These are phyloP conservation scores for Calonectria hawksworthii DNA, from an alignment of 2,329 filamentous ascomycete genomes.

Conservation along the genomic window DNA sequence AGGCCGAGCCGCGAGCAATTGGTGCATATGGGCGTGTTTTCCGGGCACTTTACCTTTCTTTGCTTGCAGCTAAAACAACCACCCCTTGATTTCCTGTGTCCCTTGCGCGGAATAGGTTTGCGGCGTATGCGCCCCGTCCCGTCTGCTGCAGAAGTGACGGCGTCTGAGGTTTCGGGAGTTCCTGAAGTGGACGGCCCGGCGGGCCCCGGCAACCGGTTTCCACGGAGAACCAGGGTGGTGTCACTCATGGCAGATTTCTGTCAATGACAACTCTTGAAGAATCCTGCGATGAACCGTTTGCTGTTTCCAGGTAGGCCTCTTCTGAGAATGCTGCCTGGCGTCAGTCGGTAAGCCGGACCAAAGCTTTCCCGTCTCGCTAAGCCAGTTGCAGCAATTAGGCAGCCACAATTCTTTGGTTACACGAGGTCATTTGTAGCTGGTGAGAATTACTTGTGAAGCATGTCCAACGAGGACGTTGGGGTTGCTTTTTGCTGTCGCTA, in stretches of 20 bases:
- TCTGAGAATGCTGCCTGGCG: neutral
- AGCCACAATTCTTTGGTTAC: neutral
- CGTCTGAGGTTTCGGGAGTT: neutral
- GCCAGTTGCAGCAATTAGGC: neutral
- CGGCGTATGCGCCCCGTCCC: neutral
- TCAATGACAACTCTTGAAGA: too few relatives aligned
- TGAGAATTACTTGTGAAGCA: too few relatives aligned
- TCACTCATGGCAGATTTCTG: neutral
- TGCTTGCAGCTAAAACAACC: conserved; percentile 41
- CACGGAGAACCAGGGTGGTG: neutral
- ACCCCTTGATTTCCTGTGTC: conserved; percentile 32
- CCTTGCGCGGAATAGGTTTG: conserved; percentile 23
- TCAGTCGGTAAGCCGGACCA: neutral
- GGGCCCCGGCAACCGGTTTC: neutral
- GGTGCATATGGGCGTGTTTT: conserved; percentile 30
- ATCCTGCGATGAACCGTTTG: neutral
- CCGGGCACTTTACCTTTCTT: conserved; percentile 38
- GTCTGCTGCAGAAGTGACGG: too few relatives aligned
- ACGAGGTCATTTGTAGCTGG: neutral
- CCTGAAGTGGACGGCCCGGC: neutral
- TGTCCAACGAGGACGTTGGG: too few relatives aligned
- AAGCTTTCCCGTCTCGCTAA: neutral
- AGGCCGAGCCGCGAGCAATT: conserved; percentile 32
- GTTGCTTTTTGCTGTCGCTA: too few relatives aligned
- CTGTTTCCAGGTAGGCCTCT: neutral